Conservation (phyloP, 768 basidiomycete genomes). For the Tricholoma sp. region DNA sequence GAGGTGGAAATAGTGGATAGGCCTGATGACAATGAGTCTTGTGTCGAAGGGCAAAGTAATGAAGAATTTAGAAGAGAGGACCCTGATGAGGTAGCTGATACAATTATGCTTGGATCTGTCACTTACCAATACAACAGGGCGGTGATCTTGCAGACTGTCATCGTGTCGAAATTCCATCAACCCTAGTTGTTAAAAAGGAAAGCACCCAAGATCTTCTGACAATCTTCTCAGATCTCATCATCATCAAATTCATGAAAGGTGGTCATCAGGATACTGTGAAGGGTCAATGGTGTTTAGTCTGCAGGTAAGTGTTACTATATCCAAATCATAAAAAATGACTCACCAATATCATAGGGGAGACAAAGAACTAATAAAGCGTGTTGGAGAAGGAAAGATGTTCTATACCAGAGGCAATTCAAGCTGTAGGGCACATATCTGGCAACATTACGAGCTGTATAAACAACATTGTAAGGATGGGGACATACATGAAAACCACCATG, state of each 20-base stretch:
- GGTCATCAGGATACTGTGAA: neutral
- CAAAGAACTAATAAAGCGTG: too few relatives aligned
- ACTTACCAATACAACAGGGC: neutral
- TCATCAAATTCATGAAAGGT: conserved; percentile 1
- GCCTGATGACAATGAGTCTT: too few relatives aligned
- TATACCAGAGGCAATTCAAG: too few relatives aligned
- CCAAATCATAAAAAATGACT: neutral
- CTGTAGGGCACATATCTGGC: too few relatives aligned
- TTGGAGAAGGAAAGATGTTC: neutral
- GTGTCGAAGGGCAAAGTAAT: too few relatives aligned
- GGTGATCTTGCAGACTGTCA: neutral
- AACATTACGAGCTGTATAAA: too few relatives aligned
- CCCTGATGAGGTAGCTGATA: neutral
- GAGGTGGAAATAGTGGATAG: too few relatives aligned
- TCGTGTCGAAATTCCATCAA: neutral
- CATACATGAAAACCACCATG: too few relatives aligned
- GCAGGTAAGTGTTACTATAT: neutral
- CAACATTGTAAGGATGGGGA: too few relatives aligned
- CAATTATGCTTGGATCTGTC: neutral
- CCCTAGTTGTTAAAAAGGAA: neutral
- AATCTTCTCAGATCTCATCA: conserved; percentile 2
- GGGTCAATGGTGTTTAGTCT: neutral
- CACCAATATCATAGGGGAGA: neutral
- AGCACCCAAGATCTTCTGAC: neutral
- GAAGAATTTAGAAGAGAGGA: neutral